Percentiles rank a stretch among this genome's conserved stretches.
These are phyloP conservation scores for Paramyrothecium roridum DNA, from an alignment of 2,329 filamentous ascomycete genomes.

Conservation along the genomic window DNA sequence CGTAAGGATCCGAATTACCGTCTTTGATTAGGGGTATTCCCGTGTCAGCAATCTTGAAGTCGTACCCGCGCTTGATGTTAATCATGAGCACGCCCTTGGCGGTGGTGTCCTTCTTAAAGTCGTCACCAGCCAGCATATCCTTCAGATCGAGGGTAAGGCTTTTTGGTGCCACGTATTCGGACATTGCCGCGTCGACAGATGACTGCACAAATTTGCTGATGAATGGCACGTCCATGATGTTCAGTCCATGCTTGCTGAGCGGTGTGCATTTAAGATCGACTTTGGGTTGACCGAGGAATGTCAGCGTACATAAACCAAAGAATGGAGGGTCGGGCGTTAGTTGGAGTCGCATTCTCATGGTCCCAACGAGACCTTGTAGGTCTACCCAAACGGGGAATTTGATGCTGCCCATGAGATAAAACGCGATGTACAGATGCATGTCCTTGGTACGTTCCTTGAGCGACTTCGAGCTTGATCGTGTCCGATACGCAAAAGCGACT, in stretches of 20 bases:
- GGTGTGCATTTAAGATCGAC: slow-evolving; percentile 69
- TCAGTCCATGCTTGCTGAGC: slow-evolving; percentile 64
- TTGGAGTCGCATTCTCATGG: slow-evolving; percentile 65
- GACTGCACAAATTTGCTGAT: slow-evolving; percentile 75
- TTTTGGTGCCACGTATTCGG: slow-evolving; percentile 74
- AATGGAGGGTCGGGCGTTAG: slow-evolving; percentile 75
- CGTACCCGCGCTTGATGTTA: slow-evolving; percentile 62
- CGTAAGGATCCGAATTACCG: slow-evolving; percentile 67
- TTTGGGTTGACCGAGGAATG: slow-evolving; percentile 72
- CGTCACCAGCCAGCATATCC: slow-evolving; percentile 73
- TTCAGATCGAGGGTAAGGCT: slow-evolving; percentile 71
- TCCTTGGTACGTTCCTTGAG: slow-evolving; percentile 67
- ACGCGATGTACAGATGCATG: slow-evolving; percentile 65
- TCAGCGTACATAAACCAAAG: slow-evolving; percentile 70
- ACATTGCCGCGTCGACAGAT: slow-evolving; percentile 69
- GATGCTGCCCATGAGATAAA: slow-evolving; percentile 60
- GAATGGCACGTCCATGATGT: slow-evolving; percentile 72
- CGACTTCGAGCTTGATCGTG: slow-evolving; percentile 56
- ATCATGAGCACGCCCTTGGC: slow-evolving; percentile 64
- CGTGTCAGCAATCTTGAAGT: slow-evolving; percentile 69
- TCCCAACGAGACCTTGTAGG: slow-evolving; percentile 68
- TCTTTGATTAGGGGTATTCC: slow-evolving; percentile 55
- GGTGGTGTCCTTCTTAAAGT: slow-evolving; percentile 73
- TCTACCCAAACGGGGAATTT: slow-evolving; percentile 70
- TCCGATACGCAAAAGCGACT: slow-evolving; percentile 69